These are phyloP conservation scores for Trichophyton simii DNA, from an alignment of 2,329 filamentous ascomycete species.

Conservation along the genomic window DNA sequence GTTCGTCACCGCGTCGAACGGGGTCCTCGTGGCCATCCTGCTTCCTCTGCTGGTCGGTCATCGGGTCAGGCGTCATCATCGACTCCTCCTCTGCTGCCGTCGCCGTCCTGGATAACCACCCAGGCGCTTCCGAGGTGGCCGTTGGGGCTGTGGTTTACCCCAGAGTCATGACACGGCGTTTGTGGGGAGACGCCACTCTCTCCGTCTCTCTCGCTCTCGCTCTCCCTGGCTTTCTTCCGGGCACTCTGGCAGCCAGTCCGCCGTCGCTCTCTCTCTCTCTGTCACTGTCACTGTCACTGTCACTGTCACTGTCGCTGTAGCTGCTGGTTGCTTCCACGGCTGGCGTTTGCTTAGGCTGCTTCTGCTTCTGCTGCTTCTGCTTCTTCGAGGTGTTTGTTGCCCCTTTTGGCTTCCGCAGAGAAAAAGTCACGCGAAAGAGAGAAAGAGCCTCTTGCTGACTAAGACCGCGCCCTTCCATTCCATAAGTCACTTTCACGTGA, in stretches of 20 bases:
- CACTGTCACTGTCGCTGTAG: background rate
- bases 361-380: no score
- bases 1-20: background rate
- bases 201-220: background rate
- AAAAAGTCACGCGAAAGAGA: no score
- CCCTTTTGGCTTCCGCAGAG: no score
- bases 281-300: background rate
- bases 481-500: no score
- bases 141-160: background rate
- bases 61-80: no score
- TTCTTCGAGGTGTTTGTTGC: no score
- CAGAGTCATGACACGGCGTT: background rate
- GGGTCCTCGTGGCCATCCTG: no score
- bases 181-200: background rate
- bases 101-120: background rate
- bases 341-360: no score
- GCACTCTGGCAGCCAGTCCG: background rate
- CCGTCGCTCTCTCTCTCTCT: background rate
- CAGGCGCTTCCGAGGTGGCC: background rate
- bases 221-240: background rate
- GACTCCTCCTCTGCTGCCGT: background rate
- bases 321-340: background rate
- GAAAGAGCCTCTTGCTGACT: no score
- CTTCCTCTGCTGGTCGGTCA: no score
- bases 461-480: no score